A percentile compares a stretch with the other conserved stretches of the same genome.
phyloP scores from a whole-genome alignment of 75 land plant species.

The Pinus tabuliformis region DNA sequence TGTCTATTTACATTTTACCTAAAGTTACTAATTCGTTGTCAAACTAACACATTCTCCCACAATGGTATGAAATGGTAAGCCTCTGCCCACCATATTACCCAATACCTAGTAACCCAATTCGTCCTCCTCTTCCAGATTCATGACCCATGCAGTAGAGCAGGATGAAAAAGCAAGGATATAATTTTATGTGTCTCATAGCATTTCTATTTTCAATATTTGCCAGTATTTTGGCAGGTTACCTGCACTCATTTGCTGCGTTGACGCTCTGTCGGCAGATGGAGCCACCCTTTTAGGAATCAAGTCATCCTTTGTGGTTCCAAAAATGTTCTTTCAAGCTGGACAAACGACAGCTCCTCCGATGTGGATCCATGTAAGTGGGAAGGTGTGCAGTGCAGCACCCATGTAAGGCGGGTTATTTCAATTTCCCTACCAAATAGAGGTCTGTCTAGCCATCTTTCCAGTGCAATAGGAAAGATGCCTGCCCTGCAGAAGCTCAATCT shows the following conservation, averaged over 20 bases:
- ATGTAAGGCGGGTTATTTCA: constrained; percentile 12
- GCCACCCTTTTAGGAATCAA: constrained; percentile 12
- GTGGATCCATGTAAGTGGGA: constrained; percentile 42
- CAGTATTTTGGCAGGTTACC: not conserved
- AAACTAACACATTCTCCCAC: no score
- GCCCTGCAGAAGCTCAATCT: constrained; percentile 30
- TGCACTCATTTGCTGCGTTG: not conserved
- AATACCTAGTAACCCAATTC: no score
- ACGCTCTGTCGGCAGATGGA: not conserved
- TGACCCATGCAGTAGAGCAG: no score
- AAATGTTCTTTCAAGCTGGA: constrained; percentile 11
- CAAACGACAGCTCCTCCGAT: not conserved
- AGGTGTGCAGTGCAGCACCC: constrained; percentile 26
- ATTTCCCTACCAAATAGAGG: constrained; percentile 21
- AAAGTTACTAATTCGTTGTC: no score
- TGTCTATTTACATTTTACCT: no score
- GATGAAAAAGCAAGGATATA: no score
- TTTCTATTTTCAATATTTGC: no score
- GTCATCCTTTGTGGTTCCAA: constrained; percentile 4
- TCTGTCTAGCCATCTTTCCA: constrained; percentile 18
- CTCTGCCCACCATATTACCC: no score
- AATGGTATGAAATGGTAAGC: no score
- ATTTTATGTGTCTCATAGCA: no score
- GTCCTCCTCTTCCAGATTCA: no score
- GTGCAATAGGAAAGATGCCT: constrained; percentile 22